Evolutionary conservation across 306 rosid species (phyloP).

Genomic region (Macrotyloma uniflorum): DNA sequence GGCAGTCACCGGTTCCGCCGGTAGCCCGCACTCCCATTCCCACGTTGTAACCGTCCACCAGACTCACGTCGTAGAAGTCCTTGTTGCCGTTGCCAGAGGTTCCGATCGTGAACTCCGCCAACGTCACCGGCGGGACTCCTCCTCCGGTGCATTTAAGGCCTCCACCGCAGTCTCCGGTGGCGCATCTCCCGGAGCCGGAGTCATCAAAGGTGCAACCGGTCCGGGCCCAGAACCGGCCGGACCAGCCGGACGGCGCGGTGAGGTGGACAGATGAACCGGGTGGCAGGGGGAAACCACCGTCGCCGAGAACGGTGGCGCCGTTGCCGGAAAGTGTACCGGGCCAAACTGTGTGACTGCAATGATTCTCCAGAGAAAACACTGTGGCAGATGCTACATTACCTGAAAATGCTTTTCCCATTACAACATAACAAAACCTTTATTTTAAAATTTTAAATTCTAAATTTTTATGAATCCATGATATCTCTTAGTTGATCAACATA

Average conservation of each 20-base stretch:
- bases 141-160: conserved; percentile 57
- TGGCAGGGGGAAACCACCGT: conserved; percentile 58
- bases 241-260: conserved; percentile 77
- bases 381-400: conserved; percentile 53
- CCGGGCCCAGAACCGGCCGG: conserved; percentile 88
- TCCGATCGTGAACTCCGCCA: conserved; percentile 73
- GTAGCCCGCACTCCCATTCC: conserved; percentile 70
- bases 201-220: conserved; percentile 70
- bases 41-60: conserved; percentile 91
- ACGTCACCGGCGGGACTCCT: conserved; percentile 68
- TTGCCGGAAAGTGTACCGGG: conserved; percentile 82
- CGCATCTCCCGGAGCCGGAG: conserved; percentile 63
- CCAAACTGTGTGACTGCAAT: conserved; percentile 72
- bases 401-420: conserved; percentile 26
- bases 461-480: no score
- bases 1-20: conserved; percentile 85
- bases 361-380: conserved; percentile 61
- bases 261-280: conserved; percentile 49
- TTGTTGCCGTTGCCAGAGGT: conserved; percentile 19
- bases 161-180: conserved; percentile 69
- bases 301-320: conserved; percentile 60
- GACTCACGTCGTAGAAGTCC: conserved; percentile 90
- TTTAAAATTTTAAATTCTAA: background rate
- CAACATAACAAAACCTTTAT: background rate
- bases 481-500: no score